Evolutionary conservation across 2,329 filamentous ascomycete genomes (phyloP), one percentile per base, ranked within the genome.

Genomic region (Stagonosporopsis rhizophila): DNA sequence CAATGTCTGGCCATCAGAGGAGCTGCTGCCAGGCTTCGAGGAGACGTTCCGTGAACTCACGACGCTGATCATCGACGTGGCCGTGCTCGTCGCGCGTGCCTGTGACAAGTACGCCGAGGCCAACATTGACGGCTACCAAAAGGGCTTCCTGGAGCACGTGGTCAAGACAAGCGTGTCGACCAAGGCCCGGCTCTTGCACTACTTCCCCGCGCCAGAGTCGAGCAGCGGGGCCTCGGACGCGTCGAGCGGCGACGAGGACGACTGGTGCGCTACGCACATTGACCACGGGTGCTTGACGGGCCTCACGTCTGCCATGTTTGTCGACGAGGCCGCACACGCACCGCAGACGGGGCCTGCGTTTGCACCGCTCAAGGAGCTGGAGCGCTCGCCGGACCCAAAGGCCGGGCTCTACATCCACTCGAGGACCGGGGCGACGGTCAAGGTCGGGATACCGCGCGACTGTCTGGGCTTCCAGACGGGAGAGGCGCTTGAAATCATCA

Each of bases 401-500:
- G 90, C 94, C 0, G 95, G 95, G 0, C 80, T 99, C n/a, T 98
- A 97, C 80, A 96, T 98, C 78, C 89, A 90, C 74, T 94, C 92
- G 27, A 88, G 95, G 40, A 86, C 87, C 0, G 92, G 91, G 2
- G 81, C 89, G 57, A 89, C 90, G 1, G 89, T 93, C n/a, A 95
- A 98, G 77, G 92, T 98, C 65, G 87, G 88, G 71, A 97, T 99
- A 62, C 95, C 94, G 1, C 84, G 88, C 38, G 92, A 96, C 72
- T 95, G 92, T 75, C 88, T 99, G 45, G 95, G 91, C 0, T 99
- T 99, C 74, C 94, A 99, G 81, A 99, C 94, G 0, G 95, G 94
- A 2, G 92, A 97, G 78, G 89, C 94, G 0, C 81, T 99, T 46
- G 89, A 98, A 78, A 83, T 91, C 55, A 97, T 99, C 72, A 98